Conservation (phyloP, 1,284 basidiomycete genomes). For the Sanghuangporus baumii region DNA sequence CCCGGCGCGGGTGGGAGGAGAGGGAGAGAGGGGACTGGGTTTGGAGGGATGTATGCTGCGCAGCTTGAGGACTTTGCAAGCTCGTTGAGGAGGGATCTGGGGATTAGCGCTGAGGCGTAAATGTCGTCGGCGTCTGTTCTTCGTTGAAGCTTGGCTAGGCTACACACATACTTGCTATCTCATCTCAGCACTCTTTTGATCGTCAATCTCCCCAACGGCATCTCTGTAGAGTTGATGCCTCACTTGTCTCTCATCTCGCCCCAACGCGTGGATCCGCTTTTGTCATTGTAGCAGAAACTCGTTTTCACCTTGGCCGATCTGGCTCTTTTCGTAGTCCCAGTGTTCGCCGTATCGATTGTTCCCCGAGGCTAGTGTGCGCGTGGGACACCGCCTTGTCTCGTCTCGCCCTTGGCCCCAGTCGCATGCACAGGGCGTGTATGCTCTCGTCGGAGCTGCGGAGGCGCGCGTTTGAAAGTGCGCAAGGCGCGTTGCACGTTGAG, state of each 20-base stretch:
- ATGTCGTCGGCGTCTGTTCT: not conserved
- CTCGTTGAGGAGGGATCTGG: conserved; percentile 11
- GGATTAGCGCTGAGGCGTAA: conserved; percentile 14
- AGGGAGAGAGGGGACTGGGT: not conserved
- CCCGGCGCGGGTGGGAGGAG: not conserved
- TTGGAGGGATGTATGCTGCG: conserved; percentile 10
- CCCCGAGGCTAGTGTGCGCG: no score
- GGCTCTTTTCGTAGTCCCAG: no score
- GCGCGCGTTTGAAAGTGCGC: not conserved
- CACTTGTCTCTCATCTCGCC: not conserved
- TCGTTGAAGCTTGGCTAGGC: no score
- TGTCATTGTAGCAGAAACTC: not conserved
- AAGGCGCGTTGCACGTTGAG: not conserved
- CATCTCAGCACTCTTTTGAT: not conserved
- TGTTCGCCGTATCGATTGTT: not conserved
- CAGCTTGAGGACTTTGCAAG: conserved; percentile 15
- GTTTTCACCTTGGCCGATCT: no score
- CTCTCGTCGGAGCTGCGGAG: not conserved
- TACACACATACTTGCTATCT: no score
- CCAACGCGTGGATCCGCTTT: no score
- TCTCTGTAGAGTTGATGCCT: no score
- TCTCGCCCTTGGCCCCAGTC: not conserved
- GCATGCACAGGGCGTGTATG: not conserved
- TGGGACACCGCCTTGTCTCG: not conserved
- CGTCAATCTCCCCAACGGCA: no score